Percentiles rank a stretch among this genome's conserved stretches.
These are phyloP conservation scores for Diaporthe sp. DNA, from an alignment of 2,329 filamentous ascomycete species.

Conservation along the genomic window DNA sequence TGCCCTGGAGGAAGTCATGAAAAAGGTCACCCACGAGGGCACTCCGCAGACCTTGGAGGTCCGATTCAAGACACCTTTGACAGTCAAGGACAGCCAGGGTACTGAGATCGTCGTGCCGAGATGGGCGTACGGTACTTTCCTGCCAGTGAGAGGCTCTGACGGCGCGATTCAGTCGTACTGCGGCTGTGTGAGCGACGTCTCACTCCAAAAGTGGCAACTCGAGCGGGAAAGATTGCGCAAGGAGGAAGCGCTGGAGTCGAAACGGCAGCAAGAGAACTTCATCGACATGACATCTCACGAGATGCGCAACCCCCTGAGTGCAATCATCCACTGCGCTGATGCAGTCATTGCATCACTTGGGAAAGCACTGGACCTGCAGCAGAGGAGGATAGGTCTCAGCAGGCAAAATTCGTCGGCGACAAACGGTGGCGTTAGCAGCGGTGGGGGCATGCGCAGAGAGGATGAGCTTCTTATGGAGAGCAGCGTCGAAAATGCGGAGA, in stretches of 20 bases:
- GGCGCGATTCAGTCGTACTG: conserved; percentile 63
- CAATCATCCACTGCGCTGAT: conserved; percentile 81
- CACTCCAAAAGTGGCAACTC: conserved; percentile 65
- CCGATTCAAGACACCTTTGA: conserved; percentile 63
- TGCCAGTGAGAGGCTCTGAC: conserved; percentile 63
- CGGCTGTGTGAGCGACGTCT: conserved; percentile 65
- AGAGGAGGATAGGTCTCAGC: conserved; percentile 33
- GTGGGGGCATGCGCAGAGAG: conserved; percentile 45
- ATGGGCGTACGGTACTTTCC: conserved; percentile 65
- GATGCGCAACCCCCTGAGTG: conserved; percentile 80
- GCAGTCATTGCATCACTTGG: conserved; percentile 71
- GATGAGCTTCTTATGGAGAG: conserved; percentile 62
- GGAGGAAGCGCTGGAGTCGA: conserved; percentile 70
- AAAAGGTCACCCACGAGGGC: conserved; percentile 56
- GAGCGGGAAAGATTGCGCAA: conserved; percentile 64
- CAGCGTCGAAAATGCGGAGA: conserved; percentile 81
- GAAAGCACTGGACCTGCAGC: conserved; percentile 57
- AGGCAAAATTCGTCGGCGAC: conserved; percentile 49
- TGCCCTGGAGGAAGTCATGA: conserved; percentile 56
- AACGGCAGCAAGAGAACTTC: conserved; percentile 83
- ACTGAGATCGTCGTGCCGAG: conserved; percentile 60
- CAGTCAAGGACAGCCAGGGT: conserved; percentile 60
- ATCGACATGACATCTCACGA: conserved; percentile 83
- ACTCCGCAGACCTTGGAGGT: conserved; percentile 63
- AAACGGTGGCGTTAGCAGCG: conserved; percentile 42